phyloP scores from a whole-genome alignment of 179 eudicot species.

The Monotropa hypopitys region DNA sequence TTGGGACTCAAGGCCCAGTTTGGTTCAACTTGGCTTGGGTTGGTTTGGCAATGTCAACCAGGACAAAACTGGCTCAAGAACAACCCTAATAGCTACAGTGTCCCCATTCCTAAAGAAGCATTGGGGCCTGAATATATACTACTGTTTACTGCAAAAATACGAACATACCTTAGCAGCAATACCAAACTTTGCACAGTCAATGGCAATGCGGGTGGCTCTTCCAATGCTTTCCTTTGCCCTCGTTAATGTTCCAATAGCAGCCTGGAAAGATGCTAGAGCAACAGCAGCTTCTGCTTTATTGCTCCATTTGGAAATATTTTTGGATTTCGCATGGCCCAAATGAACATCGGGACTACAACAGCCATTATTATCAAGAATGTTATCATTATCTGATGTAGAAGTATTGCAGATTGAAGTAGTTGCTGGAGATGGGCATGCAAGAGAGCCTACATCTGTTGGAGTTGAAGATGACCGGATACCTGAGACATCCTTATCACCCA shows the following conservation, averaged over 20 bases:
- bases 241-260: conserved; percentile 46
- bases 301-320: conserved; percentile 31
- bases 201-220: conserved; percentile 78
- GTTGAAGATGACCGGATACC: conserved; percentile 20
- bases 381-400: conserved; percentile 22
- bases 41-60: background rate
- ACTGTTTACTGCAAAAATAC: background rate
- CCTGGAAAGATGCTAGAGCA: conserved; percentile 58
- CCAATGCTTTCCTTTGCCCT: conserved; percentile 88
- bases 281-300: conserved; percentile 48
- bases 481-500: conserved; percentile 27
- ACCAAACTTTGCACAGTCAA: conserved; percentile 82
- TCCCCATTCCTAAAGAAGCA: background rate
- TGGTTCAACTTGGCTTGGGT: background rate
- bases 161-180: conserved; percentile 60
- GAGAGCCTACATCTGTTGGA: conserved; percentile 24
- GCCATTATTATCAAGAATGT: conserved; percentile 21
- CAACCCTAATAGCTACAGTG: background rate
- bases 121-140: background rate
- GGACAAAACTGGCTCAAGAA: background rate
- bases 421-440: conserved; percentile 28
- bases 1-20: background rate
- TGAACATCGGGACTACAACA: conserved; percentile 30
- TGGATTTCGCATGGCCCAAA: conserved; percentile 26
- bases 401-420: conserved; percentile 17